These are phyloP conservation scores for Didymellaceae sp. DNA, from an alignment of 2,329 filamentous ascomycete species.

Conservation along the genomic window DNA sequence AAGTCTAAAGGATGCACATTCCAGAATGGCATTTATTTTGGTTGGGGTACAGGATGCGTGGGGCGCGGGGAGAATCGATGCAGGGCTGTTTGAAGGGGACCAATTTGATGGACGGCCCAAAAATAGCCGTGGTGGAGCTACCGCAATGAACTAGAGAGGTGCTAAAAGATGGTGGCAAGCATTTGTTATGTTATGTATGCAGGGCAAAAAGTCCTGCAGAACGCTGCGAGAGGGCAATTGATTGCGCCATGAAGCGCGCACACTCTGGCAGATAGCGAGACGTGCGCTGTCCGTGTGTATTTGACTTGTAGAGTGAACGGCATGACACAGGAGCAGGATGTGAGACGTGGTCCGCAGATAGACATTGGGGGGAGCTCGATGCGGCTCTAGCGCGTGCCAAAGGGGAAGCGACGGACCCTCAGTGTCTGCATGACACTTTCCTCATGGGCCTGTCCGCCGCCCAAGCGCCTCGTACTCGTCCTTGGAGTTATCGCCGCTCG, in stretches of 20 bases:
- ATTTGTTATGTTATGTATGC: no score
- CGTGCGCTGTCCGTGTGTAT: slow-evolving; percentile 3
- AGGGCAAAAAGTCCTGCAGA: slow-evolving; percentile 5
- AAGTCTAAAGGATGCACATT: slow-evolving; percentile 14
- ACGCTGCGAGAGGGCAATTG: background rate
- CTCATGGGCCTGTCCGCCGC: background rate
- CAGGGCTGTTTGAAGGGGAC: slow-evolving; percentile 1
- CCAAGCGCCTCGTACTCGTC: slow-evolving; percentile 3
- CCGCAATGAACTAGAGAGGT: slow-evolving; percentile 1
- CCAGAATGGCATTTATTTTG: slow-evolving; percentile 2
- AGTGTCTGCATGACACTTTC: slow-evolving; percentile 5
- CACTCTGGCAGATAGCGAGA: background rate
- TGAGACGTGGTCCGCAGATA: slow-evolving; percentile 10
- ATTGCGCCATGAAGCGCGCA: background rate
- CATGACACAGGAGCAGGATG: slow-evolving; percentile 3
- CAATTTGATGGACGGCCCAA: slow-evolving; percentile 1
- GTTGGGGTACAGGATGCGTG: slow-evolving; percentile 11
- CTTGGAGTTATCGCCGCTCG: background rate
- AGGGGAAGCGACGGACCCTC: background rate
- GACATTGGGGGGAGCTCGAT: background rate
- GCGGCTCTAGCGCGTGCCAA: slow-evolving; percentile 8
- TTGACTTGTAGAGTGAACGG: background rate
- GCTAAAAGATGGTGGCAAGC: slow-evolving; percentile 5
- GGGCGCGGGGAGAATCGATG: slow-evolving; percentile 12
- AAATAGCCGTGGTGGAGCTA: slow-evolving; percentile 4